Evolutionary conservation across 805 yeast genomes (phyloP), one percentile per base, ranked within the genome.

Genomic region (Candida maltosa): DNA sequence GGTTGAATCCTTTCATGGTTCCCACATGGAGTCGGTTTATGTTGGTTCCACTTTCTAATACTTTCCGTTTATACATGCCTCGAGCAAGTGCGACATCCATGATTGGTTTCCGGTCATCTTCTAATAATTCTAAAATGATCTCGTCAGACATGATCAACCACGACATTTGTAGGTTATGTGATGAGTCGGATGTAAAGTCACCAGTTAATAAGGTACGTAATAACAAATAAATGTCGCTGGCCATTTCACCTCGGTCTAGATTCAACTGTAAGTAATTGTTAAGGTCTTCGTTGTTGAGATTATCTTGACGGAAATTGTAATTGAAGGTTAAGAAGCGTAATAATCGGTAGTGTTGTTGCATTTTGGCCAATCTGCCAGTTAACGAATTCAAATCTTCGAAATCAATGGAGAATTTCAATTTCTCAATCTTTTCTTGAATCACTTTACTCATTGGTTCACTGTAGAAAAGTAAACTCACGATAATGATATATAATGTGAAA

Each of bases 361-460:
- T 56, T 2, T 48, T 44, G 16, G 55, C 49, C 21, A 86, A 66
- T 25, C 78, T 62, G 4, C 54, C 52, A 23, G 73, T 63, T 14
- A 84, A 65, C 2, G 72, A 67, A 0, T 59, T 40, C 26, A 80
- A 54, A 44, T 87, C 83, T 24, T 76, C 76, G 52, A 83, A 73
- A 51, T 87, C 89, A 20, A 84, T 74, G 3, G 87, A 76, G 43
- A 89, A 68, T 27, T 79, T 64, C 49, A 87, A 61, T 44, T 83
- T 81, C 37, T 80, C 80, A 20, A 86, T 64, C 24, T 73, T 71
- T 36, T 83, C 81, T 23, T 71, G 69, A 28, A 82, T 54, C 23
- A 65, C 62, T 41, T 76, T 75, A 29, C 75, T 71, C 44, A 73
- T 70, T 4, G 96, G 95, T 45, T 87, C 95, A 5, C 76, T 67